Percentiles rank a stretch among this genome's conserved stretches.
Evolutionary conservation across 2,329 filamentous ascomycete genomes (phyloP).

Genomic region (Arthrobotrys sphaeroides): DNA sequence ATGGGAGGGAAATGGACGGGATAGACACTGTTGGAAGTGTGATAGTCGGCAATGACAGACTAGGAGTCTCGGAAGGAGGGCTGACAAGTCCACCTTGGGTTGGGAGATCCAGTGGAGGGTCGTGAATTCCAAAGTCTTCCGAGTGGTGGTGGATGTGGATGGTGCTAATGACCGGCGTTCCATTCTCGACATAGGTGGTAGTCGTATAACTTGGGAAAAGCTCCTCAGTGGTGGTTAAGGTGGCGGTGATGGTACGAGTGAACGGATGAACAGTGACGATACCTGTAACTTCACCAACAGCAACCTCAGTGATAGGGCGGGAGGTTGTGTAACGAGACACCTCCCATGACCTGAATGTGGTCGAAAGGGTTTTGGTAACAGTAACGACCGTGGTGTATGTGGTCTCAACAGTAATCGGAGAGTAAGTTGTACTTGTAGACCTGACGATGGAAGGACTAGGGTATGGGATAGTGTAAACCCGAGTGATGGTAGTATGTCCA

Average conservation of each 20-base stretch:
- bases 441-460: constrained; percentile 3
- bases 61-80: constrained; percentile 11
- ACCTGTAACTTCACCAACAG: constrained; percentile 27
- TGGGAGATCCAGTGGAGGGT: background rate
- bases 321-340: constrained; percentile 13
- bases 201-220: constrained; percentile 28
- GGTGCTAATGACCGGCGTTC: constrained; percentile 3
- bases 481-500: constrained; percentile 18
- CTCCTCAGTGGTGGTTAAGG: constrained; percentile 27
- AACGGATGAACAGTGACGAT: constrained; percentile 19
- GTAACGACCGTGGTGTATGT: constrained; percentile 31
- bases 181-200: constrained; percentile 23
- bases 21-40: background rate
- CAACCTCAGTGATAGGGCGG: constrained; percentile 12
- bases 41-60: background rate
- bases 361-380: constrained; percentile 14
- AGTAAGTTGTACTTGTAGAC: constrained; percentile 19
- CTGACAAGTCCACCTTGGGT: background rate
- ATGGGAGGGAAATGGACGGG: background rate
- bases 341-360: constrained; percentile 20
- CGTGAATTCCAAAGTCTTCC: constrained; percentile 23
- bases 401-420: constrained; percentile 16
- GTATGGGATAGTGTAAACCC: background rate
- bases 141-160: constrained; percentile 39
- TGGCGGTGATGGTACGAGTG: constrained; percentile 11